A percentile compares a stretch with the other conserved stretches of the same genome.
phyloP scores from a whole-genome alignment of 805 yeast genomes.

The Ogataea dorogensis region DNA sequence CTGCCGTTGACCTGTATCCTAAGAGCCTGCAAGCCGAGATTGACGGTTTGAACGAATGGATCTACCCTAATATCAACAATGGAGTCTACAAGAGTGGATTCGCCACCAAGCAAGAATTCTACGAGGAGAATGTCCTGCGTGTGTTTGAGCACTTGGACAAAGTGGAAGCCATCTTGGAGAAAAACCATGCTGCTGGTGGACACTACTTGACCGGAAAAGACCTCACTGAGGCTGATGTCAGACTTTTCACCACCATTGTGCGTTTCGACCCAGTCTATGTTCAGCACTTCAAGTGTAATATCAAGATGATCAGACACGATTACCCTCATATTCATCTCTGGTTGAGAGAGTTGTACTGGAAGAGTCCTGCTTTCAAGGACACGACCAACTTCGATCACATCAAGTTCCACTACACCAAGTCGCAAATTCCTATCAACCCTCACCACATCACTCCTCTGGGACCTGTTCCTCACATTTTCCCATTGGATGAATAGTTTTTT shows the following conservation, averaged over 20 bases:
- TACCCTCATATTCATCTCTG: constrained; percentile 79
- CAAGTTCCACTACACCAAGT: constrained; percentile 85
- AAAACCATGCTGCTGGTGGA: constrained; percentile 37
- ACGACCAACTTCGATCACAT: constrained; percentile 90
- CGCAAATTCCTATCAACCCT: constrained; percentile 81
- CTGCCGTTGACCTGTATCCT: constrained; percentile 64
- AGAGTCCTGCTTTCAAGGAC: constrained; percentile 57
- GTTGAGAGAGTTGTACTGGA: constrained; percentile 85
- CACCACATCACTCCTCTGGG: constrained; percentile 83
- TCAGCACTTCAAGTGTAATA: constrained; percentile 92
- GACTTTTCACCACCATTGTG: constrained; percentile 82
- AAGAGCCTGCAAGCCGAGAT: constrained; percentile 49
- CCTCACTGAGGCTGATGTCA: constrained; percentile 87
- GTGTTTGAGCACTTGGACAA: constrained; percentile 68
- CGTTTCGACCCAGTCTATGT: constrained; percentile 93
- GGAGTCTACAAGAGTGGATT: constrained; percentile 95
- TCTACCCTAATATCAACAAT: constrained; percentile 81
- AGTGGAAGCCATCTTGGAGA: constrained; percentile 58
- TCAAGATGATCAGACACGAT: constrained; percentile 73
- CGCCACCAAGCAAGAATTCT: constrained; percentile 78
- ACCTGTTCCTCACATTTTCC: constrained; percentile 74
- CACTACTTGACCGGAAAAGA: constrained; percentile 56
- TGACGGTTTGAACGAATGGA: constrained; percentile 78
- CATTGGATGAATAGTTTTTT: constrained; percentile 32
- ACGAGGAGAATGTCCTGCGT: constrained; percentile 62